Percentiles rank a stretch among this genome's conserved stretches.
Conservation (phyloP, 345 rosid genomes). For the Linum tenue region DNA sequence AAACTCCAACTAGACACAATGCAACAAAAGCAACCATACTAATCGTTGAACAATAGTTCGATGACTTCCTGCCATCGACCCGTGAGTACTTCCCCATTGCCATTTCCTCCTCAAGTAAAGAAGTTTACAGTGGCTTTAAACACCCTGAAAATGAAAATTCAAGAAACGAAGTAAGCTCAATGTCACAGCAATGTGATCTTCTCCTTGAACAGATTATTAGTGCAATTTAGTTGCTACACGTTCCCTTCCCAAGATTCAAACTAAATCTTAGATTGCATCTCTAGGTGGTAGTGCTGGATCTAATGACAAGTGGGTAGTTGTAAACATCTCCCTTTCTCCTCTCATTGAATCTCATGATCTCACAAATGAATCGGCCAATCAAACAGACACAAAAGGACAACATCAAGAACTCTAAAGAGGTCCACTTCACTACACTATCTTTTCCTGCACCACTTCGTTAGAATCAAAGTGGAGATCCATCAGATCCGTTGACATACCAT, state of each 20-base stretch:
- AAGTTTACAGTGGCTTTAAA: neutral
- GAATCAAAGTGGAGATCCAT: neutral
- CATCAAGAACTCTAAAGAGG: neutral
- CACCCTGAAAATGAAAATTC: neutral
- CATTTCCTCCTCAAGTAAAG: neutral
- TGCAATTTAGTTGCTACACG: neutral
- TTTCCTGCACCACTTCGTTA: neutral
- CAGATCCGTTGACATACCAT: neutral
- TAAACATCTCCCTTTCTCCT: neutral
- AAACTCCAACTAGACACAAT: conserved; percentile 1
- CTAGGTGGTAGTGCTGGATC: neutral
- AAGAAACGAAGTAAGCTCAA: neutral
- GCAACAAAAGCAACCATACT: conserved; percentile 4
- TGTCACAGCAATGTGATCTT: neutral
- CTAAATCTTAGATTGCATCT: neutral
- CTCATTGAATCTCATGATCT: neutral
- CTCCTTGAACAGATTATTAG: too few relatives aligned
- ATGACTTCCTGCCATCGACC: conserved; percentile 6
- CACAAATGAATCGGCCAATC: neutral
- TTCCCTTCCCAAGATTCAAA: neutral
- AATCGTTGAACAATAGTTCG: conserved; percentile 5
- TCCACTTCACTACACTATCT: neutral
- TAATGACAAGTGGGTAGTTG: neutral
- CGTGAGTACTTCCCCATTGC: conserved; percentile 11
- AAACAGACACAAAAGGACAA: too few relatives aligned